Evolutionary conservation across 2,329 filamentous ascomycete species (phyloP), one percentile per base, ranked within the genome.

Genomic region (Claviceps arundinis): DNA sequence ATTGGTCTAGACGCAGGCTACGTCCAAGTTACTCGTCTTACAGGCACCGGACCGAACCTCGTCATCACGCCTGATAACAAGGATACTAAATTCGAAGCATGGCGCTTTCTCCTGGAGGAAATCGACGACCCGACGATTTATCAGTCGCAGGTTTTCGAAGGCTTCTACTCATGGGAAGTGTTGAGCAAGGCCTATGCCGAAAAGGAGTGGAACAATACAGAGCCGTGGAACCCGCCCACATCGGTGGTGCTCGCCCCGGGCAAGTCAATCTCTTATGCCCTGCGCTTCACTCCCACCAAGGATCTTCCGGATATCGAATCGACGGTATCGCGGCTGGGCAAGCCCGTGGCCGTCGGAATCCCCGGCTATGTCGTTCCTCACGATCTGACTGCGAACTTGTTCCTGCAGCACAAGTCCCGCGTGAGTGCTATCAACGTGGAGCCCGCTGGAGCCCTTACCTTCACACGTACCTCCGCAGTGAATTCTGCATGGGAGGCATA

Each of bases 81-180:
- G 26, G 62, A 64, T n/a, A 68, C 61, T 0, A 57, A 64, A 4
- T 64, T 82, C 16, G 77, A 82, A 58, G 78, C 74, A 1, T 82
- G 78, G 63, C 66, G 75, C 6, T 75, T 76, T 52, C 65, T 82
- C 0, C 43, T 56, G 0, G 78, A 82, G 59, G 62, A 66, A 0
- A 63, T 57, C 2, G 67, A 68, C 26, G 64, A 67, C 0, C 64
- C 60, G 9, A 69, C 69, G 0, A 59, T 56, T 9, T 80, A 81
- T 58, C 68, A 65, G 5, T 75, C 71, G 46, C 78, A 81, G 56
- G 76, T 72, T 0, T 82, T 77, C 54, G 78, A 82, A 57, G 78
- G 78, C 0, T 73, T 77, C 55, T 82, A 82, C 54, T 77, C 80
- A 56, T 82, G 77, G 77, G 74, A 80, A 56, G 69, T 75, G 0